Evolutionary conservation across 2,329 filamentous ascomycete genomes (phyloP), one percentile per base, ranked within the genome.

Genomic region (Xylariaceae sp.): DNA sequence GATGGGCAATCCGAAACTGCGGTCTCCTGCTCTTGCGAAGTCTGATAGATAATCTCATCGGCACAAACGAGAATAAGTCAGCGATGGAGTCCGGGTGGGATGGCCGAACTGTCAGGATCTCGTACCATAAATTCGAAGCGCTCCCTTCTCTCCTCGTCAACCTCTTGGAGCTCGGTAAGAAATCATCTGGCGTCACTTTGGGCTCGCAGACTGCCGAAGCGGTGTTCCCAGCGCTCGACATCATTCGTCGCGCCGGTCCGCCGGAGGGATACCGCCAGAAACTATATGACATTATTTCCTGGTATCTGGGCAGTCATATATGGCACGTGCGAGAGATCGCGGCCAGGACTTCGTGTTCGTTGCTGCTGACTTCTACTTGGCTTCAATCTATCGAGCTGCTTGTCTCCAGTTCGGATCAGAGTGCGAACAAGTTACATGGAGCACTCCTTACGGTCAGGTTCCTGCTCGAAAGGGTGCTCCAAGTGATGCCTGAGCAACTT

Each of bases 1-100:
- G 85, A 27, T 99, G 94, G 94, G 89, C 91, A 0, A 91, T 99
- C 54, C 86, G 91, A 1, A 99, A 99, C 69, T 96, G 91, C 62
- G 91, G 91, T 1, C 73, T 97, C 35, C 87, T 97, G 73, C 81
- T 99, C 5, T 85, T 97, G 60, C 84, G 92, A 52, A 89, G 90
- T 58, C 76, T 96, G 4, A 88, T 95, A 50, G 89, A 94, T 67
- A 81, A 82, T 59, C 74, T 95, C 1, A 83, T 94, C 31, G 88
- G 89, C 12, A 89, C 85, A 0, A 85, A 83, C 52, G 86, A 90
- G 70, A 89, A 76, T 74, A 91, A 86, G 67, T 63, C 72, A 3
- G 74, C 72, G 47, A 84, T 79, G 64, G 86, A 79, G 68, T 79
- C 73, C 48, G 81, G 83, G 2, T 85, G 83, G 81, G 81, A 85